These are phyloP conservation scores for Colletotrichum horii DNA, from an alignment of 2,329 filamentous ascomycete species.

Conservation along the genomic window DNA sequence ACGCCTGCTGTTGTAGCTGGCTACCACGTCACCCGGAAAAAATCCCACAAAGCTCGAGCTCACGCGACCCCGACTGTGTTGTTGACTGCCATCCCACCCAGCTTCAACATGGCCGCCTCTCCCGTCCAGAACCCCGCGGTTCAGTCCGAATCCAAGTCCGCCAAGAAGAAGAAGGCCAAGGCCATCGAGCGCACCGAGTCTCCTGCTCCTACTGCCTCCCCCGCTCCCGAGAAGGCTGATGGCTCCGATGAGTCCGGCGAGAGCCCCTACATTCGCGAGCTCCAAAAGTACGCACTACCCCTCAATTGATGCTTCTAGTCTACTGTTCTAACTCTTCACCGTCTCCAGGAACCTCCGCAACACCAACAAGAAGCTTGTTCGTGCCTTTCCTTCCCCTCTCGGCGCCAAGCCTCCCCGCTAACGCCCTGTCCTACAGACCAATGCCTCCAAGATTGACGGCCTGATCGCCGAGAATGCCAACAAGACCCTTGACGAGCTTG, in stretches of 20 bases:
- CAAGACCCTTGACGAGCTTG: constrained; percentile 76
- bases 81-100: constrained; percentile 4
- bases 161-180: constrained; percentile 70
- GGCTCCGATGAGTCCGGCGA: constrained; percentile 70
- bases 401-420: neutral
- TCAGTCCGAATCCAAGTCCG: constrained; percentile 67
- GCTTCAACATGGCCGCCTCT: constrained; percentile 64
- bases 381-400: constrained; percentile 35
- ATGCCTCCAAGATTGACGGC: constrained; percentile 74
- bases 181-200: constrained; percentile 61
- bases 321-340: constrained; percentile 6
- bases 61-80: constrained; percentile 9
- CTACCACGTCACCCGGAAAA: constrained; percentile 13
- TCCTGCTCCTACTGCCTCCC: constrained; percentile 56
- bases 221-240: constrained; percentile 53
- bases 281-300: constrained; percentile 75
- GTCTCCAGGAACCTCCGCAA: constrained; percentile 83
- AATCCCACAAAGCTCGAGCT: neutral
- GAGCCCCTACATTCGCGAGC: constrained; percentile 82
- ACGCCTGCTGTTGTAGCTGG: neutral
- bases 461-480: constrained; percentile 72
- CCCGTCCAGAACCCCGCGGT: constrained; percentile 66
- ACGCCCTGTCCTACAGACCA: constrained; percentile 51
- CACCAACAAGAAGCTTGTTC: constrained; percentile 91
- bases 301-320: neutral